Conservation (phyloP, 108 stramenopile genomes). For the Nannochloropsis gaditana region DNA sequence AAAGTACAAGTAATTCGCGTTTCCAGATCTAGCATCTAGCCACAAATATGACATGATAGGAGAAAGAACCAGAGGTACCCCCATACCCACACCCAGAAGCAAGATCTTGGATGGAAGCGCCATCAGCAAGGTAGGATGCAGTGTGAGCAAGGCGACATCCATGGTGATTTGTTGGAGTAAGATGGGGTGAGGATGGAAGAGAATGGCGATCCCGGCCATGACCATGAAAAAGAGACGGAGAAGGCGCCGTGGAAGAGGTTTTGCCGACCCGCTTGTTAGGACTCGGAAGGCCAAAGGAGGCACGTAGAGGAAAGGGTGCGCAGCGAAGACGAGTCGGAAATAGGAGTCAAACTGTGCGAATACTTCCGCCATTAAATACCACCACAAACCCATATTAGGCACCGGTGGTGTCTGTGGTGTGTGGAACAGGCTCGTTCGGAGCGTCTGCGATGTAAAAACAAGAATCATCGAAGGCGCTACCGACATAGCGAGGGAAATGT, state of each 20-base stretch:
- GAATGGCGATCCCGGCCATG: not conserved
- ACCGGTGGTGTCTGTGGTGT: not conserved
- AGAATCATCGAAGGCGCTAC: not conserved
- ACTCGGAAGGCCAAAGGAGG: slow-evolving; percentile 4
- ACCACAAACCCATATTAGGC: slow-evolving; percentile 16
- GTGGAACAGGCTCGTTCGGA: not conserved
- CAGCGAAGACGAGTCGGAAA: not conserved
- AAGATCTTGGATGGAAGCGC: not conserved
- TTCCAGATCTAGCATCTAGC: not conserved
- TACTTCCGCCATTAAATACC: not conserved
- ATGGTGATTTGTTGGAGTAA: not conserved
- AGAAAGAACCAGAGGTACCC: not conserved
- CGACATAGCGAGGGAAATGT: not conserved
- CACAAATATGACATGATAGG: not conserved
- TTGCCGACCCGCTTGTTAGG: not conserved
- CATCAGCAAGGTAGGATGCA: not conserved
- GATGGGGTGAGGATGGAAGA: not conserved
- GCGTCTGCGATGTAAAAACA: not conserved
- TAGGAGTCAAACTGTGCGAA: not conserved
- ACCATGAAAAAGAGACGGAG: slow-evolving; percentile 4
- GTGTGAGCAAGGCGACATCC: not conserved
- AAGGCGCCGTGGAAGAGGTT: not conserved
- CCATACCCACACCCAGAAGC: not conserved
- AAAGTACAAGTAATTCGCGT: not conserved
- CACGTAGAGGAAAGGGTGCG: not conserved